phyloP scores from a whole-genome alignment of 768 basidiomycete genomes.

The Lactarius indigo region DNA sequence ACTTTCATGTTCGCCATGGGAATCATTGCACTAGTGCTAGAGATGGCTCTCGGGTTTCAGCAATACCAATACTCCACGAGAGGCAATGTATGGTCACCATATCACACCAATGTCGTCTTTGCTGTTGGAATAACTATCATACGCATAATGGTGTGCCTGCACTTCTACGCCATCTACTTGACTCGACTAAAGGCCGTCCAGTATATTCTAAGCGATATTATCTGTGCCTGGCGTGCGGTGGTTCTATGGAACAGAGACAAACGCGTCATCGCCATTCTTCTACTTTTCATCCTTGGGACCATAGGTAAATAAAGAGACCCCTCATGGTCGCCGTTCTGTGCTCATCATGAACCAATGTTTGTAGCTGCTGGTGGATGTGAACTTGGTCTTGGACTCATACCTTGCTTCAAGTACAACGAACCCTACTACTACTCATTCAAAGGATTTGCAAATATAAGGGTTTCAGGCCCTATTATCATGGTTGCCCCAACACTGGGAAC shows the following conservation, averaged over 20 bases:
- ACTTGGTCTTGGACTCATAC: background rate
- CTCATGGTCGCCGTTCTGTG: background rate
- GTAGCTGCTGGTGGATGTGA: background rate
- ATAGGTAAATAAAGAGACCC: background rate
- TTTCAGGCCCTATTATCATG: background rate
- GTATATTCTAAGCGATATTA: background rate
- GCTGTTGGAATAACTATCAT: too few relatives aligned
- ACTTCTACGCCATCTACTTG: too few relatives aligned
- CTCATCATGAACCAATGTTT: background rate
- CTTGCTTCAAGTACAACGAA: accelerated
- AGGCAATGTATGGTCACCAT: too few relatives aligned
- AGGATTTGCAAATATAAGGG: accelerated
- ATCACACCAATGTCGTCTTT: too few relatives aligned
- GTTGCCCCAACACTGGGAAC: background rate
- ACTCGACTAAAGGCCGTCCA: background rate
- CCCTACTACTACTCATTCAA: too few relatives aligned
- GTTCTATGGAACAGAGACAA: background rate
- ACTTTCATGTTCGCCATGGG: constrained; percentile 13
- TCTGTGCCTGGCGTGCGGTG: background rate
- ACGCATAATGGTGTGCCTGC: too few relatives aligned
- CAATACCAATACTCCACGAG: too few relatives aligned
- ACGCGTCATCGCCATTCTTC: background rate
- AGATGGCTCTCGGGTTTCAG: background rate
- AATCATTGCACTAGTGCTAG: constrained; percentile 9
- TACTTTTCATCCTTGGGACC: background rate